phyloP scores from a whole-genome alignment of 805 yeast species.

The Wilhelminamyces savonicus region DNA sequence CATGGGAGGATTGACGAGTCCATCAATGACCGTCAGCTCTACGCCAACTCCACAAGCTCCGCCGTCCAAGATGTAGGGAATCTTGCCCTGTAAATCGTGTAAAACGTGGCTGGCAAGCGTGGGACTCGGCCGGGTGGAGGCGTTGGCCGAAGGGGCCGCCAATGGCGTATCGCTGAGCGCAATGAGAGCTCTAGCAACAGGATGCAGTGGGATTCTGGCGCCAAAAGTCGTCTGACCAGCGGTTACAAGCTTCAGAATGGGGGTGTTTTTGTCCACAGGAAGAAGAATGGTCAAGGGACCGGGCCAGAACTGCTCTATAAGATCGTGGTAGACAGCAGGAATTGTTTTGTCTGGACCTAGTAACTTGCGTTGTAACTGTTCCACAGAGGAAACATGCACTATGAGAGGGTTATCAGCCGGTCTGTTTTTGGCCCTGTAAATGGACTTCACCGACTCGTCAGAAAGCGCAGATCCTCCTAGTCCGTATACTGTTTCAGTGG shows the following conservation, averaged over 20 bases:
- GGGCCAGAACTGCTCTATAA: conserved; percentile 82
- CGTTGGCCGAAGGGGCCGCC: conserved; percentile 98
- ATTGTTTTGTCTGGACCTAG: conserved; percentile 44
- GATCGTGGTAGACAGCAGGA: conserved; percentile 61
- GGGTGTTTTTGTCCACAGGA: conserved; percentile 45
- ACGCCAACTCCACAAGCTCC: conserved; percentile 86
- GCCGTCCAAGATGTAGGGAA: conserved; percentile 86
- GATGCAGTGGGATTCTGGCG: conserved; percentile 80
- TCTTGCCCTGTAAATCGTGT: conserved; percentile 70
- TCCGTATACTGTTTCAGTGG: conserved; percentile 97
- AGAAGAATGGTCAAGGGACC: conserved; percentile 88
- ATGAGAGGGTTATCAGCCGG: conserved; percentile 96
- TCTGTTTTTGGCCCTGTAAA: conserved; percentile 84
- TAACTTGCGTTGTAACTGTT: conserved; percentile 61
- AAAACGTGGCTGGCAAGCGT: conserved; percentile 82
- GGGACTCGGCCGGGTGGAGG: conserved; percentile 93
- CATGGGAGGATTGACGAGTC: conserved; percentile 78
- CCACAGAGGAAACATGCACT: conserved; percentile 75
- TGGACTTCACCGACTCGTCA: conserved; percentile 67
- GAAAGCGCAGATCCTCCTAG: conserved; percentile 81
- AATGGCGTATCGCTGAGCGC: conserved; percentile 79
- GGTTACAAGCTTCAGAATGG: conserved; percentile 71
- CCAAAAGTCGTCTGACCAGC: conserved; percentile 89
- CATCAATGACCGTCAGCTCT: conserved; percentile 92
- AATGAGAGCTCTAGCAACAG: conserved; percentile 86